Percentiles rank a stretch among this genome's conserved stretches.
phyloP scores from a whole-genome alignment of 2,329 filamentous ascomycete species.

The Gliomastix tumulicola region DNA sequence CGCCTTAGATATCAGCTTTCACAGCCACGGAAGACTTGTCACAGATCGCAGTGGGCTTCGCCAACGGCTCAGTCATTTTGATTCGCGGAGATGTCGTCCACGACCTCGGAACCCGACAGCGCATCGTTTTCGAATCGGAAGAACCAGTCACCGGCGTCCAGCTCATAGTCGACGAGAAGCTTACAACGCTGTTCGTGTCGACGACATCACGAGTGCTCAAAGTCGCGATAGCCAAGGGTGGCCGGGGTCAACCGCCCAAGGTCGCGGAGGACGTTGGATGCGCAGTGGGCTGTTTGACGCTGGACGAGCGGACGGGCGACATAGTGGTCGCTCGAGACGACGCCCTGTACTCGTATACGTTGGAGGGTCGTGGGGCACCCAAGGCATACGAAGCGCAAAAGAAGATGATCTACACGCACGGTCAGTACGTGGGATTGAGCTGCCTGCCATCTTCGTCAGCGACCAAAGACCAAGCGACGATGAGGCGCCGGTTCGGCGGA shows the following conservation, averaged over 20 bases:
- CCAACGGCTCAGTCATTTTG: constrained; percentile 88
- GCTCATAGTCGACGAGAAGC: constrained; percentile 52
- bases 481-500: constrained; percentile 67
- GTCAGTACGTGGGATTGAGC: constrained; percentile 81
- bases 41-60: constrained; percentile 92
- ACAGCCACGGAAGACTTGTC: constrained; percentile 80
- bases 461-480: constrained; percentile 47
- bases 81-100: constrained; percentile 92
- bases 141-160: constrained; percentile 92
- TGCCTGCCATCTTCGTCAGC: constrained; percentile 62
- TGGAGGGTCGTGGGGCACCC: constrained; percentile 77
- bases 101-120: constrained; percentile 87
- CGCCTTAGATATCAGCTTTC: constrained; percentile 70
- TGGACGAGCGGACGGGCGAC: constrained; percentile 72
- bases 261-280: constrained; percentile 87
- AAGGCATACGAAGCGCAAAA: constrained; percentile 91
- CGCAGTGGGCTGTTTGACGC: constrained; percentile 89
- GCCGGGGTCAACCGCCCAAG: constrained; percentile 82
- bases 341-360: constrained; percentile 88
- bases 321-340: constrained; percentile 91
- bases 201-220: constrained; percentile 86
- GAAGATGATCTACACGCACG: constrained; percentile 69
- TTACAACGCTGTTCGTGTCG: constrained; percentile 82
- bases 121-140: constrained; percentile 92
- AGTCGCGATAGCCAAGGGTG: constrained; percentile 77